Evolutionary conservation across 345 rosid species (phyloP), one percentile per base, ranked within the genome.

Genomic region (Iberis pinnata): DNA sequence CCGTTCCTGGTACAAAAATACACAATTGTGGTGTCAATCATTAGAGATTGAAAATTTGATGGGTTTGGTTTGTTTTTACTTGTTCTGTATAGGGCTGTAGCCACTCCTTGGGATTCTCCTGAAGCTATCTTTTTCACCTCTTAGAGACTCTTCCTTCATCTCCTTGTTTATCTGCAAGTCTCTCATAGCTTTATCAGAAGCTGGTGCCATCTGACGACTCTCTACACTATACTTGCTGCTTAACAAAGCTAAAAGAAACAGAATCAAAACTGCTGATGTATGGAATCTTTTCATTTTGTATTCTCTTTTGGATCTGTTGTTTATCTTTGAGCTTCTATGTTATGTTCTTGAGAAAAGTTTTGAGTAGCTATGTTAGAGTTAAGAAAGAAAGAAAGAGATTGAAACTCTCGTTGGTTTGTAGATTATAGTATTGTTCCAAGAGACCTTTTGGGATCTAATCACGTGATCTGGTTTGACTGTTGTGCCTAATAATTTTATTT

Each of bases 11-110:
- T 43, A 60, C 53, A 54, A 43, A 63, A 65, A 29, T 33, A 53
- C 29, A 57, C 20, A 16, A 44, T 65, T 14, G 18, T 50, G 24
- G 43, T 49, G 51, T 56, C 9, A 65, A 17, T 45, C 5, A 38
- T 45, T 53, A 51, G 45, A 18, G 61, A 67, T 47, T 48, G 48
- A 38, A 32, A 33, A 53, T 10, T 31, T 67, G 53, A 44, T 13
- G 20, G 35, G 18, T 53, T 29, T 60, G 24, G 9, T 51, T 29
- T 52, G 60, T 61, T 38, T 55, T 71, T 75, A 84, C 82, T 71
- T 85, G 75, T 89, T 89, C 75, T 83, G 86, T 32, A 56, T 81
- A 26, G 93, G 97, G 66, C 83, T 89, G 13, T 80, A 60, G 49
- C 55, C 69, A 70, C 78, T 76, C 11, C 85, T 87, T 53, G 97